Base-by-base conservation (phyloP, 2,329 filamentous ascomycete species). In the Sordariomycetes sp. region DNA sequence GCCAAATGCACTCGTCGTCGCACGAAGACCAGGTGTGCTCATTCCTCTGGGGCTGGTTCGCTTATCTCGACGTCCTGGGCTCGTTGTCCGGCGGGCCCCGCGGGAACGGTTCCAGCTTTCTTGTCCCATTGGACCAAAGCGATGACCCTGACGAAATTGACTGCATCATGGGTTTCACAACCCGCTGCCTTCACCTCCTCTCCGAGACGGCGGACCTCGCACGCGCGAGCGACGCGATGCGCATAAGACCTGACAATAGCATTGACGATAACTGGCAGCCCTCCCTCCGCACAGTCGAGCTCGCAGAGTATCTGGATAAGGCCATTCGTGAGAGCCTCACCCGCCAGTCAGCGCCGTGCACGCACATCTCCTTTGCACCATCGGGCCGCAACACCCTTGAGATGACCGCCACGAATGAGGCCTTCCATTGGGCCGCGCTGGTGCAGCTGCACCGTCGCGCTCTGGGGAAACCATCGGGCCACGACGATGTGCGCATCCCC, bases 31-130 rank as follows among this genome's bases (percentile, higher is more conserved):
- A 78, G 64, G 76, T 88, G 57, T 78, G 84, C 57, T 85, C 86
- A 56, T 94, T 95, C 65, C 76, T 94, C 10, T 85, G 82, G 62
- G 82, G 87, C 59, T 95, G 89, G 89, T 86, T 94, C 61, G 86
- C 86, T 1, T 94, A 94, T 68, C 77, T 95, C 22, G 89, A 94
- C 65, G 83, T 94, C 1, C 73, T 94, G 57, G 89, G 88, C 25
- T 84, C 82, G 50, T 74, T 95, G 28, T 84, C 74, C 57, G 87
- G 86, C 17, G 78, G 79, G 10, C 74, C 66, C 52, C 60, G 73
- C 54, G 74, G 74, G 36, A 76, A 76, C 36, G 74, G 75, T 24
- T 77, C 80, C 0, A 71, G 81, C 10, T 75, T 71, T 57, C 62
- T 74, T 61, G 69, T 75, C 74, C 66, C 82, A 72, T 68, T 80